phyloP scores from a whole-genome alignment of 73 alveolate genomes.

The Paramecium sonneborni region DNA sequence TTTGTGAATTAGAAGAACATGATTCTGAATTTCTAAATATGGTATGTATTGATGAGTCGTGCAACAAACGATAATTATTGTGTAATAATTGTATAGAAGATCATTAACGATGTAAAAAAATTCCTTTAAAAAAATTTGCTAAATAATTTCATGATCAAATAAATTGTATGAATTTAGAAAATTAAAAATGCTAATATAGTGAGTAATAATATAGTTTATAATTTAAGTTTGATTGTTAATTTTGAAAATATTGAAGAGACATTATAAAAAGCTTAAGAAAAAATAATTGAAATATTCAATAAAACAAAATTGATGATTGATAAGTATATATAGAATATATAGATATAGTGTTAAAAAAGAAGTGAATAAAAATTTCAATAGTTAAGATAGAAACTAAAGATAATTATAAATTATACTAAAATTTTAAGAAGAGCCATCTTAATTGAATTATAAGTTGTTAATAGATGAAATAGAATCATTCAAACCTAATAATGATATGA shows the following conservation, averaged over 20 bases:
- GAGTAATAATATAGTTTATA: background rate
- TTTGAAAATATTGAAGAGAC: background rate
- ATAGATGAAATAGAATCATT: background rate
- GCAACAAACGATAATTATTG: background rate
- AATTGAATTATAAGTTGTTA: no score
- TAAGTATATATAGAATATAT: background rate
- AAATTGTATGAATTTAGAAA: background rate
- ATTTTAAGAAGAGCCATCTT: no score
- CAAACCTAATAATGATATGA: background rate
- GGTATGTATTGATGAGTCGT: background rate
- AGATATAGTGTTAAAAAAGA: no score
- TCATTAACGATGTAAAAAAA: background rate
- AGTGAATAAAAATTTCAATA: no score
- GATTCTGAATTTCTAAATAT: background rate
- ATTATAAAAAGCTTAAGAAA: background rate
- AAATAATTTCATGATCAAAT: background rate
- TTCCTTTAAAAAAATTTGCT: background rate
- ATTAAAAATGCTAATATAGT: background rate
- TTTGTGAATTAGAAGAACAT: background rate
- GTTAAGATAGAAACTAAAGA: no score
- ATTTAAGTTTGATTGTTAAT: background rate
- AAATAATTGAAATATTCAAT: background rate
- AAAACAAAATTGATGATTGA: background rate
- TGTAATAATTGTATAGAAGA: background rate
- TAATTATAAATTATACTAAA: no score